Evolutionary conservation across 371 early-diverging fungal genomes (phyloP).

Genomic region (Mucor lusitanicus): DNA sequence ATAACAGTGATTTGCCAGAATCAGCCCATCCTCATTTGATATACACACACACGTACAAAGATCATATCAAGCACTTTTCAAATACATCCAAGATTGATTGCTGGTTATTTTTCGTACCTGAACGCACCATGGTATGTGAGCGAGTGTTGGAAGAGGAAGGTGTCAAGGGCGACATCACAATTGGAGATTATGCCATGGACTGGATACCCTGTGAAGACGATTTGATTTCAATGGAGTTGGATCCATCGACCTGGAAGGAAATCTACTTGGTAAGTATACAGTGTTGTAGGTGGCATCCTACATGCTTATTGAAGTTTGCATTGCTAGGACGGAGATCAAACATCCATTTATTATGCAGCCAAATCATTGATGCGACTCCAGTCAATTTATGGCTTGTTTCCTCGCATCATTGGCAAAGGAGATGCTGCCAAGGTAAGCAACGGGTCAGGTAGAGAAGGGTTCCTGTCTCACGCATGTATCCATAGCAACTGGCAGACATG

Average conservation of each 20-base stretch:
- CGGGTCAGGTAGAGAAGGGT: background rate
- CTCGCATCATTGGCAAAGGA: conserved; percentile 90
- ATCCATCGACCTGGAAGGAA: conserved; percentile 73
- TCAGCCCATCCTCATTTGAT: background rate
- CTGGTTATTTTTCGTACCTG: conserved; percentile 87
- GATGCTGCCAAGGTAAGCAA: conserved; percentile 68
- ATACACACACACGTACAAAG: conserved; percentile 16
- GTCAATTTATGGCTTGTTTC: conserved; percentile 83
- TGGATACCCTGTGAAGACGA: conserved; percentile 91
- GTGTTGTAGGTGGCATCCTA: background rate
- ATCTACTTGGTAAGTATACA: conserved; percentile 70
- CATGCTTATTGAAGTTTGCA: background rate
- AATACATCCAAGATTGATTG: conserved; percentile 45
- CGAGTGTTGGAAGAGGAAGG: conserved; percentile 89
- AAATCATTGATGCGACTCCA: conserved; percentile 87
- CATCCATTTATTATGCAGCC: conserved; percentile 78
- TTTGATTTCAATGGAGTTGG: conserved; percentile 86
- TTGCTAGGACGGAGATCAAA: conserved; percentile 79
- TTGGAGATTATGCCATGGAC: conserved; percentile 89
- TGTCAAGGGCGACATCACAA: conserved; percentile 82
- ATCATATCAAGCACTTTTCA: conserved; percentile 44
- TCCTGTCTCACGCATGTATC: background rate
- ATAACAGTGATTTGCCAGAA: background rate
- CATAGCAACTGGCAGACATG: conserved; percentile 74
- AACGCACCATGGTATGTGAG: conserved; percentile 86